Evolutionary conservation across 2,329 filamentous ascomycete genomes (phyloP).

Genomic region (Fusarium sterilihyphosum): DNA sequence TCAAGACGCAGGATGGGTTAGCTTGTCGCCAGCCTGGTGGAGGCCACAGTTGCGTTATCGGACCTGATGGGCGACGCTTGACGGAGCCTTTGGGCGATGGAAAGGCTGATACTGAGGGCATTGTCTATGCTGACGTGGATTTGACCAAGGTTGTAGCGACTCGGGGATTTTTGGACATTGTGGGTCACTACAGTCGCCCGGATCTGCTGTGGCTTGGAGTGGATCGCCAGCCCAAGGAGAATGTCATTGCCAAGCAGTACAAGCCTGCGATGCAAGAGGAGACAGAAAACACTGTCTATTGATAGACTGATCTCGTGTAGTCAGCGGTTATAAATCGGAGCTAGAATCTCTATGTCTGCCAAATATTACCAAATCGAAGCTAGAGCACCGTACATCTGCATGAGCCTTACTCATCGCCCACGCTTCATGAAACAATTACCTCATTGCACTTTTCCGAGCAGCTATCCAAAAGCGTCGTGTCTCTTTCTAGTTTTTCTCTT

Average conservation of each 20-base stretch:
- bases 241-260: conserved; percentile 21
- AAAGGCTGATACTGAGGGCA: conserved; percentile 50
- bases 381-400: background rate
- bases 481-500: background rate
- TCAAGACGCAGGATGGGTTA: conserved; percentile 53
- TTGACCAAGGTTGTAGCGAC: conserved; percentile 53
- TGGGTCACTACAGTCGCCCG: conserved; percentile 49
- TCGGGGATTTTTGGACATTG: conserved; percentile 52
- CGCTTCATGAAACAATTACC: background rate
- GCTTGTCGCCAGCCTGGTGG: conserved; percentile 33
- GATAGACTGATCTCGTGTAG: background rate
- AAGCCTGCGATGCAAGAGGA: conserved; percentile 4
- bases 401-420: background rate
- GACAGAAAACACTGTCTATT: background rate
- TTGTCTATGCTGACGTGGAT: conserved; percentile 62
- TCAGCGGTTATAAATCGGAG: background rate
- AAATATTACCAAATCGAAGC: background rate
- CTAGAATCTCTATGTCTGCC: background rate
- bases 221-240: conserved; percentile 29
- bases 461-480: too few relatives aligned
- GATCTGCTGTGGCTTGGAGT: conserved; percentile 53
- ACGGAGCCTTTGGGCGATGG: conserved; percentile 26
- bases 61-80: conserved; percentile 36
- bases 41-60: conserved; percentile 36
- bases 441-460: background rate